These are phyloP conservation scores for Neurospora sp. DNA, from an alignment of 495 filamentous ascomycete genomes.

Conservation along the genomic window DNA sequence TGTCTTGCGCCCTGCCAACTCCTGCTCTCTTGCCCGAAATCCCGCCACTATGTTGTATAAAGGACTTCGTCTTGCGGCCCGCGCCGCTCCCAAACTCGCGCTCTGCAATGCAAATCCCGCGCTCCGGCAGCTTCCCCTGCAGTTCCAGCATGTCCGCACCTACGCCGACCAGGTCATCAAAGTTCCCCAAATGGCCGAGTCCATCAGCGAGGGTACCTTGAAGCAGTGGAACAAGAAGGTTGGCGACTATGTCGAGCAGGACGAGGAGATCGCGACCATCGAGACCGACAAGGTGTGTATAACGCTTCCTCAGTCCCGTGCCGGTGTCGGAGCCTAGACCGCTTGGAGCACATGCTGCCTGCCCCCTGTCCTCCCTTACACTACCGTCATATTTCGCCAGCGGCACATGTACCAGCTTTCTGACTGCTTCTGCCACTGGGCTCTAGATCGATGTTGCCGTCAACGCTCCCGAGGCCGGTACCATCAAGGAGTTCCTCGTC, in stretches of 20 bases:
- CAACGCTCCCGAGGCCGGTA: constrained; percentile 86
- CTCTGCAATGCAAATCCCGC: constrained; percentile 22
- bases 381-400: background rate
- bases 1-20: background rate
- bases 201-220: constrained; percentile 93
- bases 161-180: constrained; percentile 78
- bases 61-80: constrained; percentile 37
- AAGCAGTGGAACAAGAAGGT: constrained; percentile 94
- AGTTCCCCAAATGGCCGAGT: constrained; percentile 97
- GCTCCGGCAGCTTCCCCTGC: constrained; percentile 33
- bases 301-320: background rate
- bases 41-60: constrained; percentile 37
- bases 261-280: constrained; percentile 98
- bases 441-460: constrained; percentile 85
- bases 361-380: background rate
- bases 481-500: constrained; percentile 83
- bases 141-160: constrained; percentile 40
- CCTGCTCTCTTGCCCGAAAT: background rate
- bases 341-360: background rate
- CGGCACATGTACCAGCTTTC: constrained; percentile 1
- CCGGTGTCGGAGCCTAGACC: background rate
- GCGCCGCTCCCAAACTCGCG: constrained; percentile 28
- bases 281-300: constrained; percentile 93
- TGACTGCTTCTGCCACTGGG: background rate
- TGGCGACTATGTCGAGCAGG: constrained; percentile 88